Evolutionary conservation across 2,329 filamentous ascomycete species (phyloP).

Genomic region (Aspergillus sp.): DNA sequence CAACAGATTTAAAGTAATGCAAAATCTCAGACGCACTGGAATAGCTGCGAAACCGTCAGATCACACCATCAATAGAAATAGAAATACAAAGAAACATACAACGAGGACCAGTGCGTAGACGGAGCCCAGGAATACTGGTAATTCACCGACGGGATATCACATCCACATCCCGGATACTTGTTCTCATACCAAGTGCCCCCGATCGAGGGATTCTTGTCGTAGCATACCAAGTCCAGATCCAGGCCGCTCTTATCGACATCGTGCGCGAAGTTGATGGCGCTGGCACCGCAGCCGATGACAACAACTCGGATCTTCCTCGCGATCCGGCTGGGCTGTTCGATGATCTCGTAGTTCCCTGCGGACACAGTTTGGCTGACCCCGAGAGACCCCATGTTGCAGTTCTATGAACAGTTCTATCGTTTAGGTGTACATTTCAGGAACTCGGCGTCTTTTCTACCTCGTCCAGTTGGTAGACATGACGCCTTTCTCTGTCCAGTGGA

Average conservation of each 20-base stretch:
- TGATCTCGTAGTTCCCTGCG: conserved; percentile 4
- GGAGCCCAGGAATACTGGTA: neutral
- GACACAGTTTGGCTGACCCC: neutral
- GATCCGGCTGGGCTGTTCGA: conserved; percentile 13
- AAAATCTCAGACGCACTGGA: conserved; percentile 14
- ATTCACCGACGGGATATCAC: conserved; percentile 20
- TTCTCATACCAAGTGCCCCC: conserved; percentile 35
- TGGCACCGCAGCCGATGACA: conserved; percentile 18
- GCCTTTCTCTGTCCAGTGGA: no score
- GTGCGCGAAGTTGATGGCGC: conserved; percentile 18
- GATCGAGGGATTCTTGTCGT: conserved; percentile 30
- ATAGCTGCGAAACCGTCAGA: neutral
- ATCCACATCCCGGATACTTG: conserved; percentile 33
- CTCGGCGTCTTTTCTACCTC: no score
- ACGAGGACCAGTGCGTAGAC: conserved; percentile 3
- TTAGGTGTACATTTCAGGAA: no score
- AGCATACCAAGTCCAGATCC: conserved; percentile 20
- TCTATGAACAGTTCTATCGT: neutral
- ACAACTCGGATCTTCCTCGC: conserved; percentile 16
- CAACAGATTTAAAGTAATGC: conserved; percentile 27
- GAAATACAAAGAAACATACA: conserved; percentile 11
- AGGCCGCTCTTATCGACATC: conserved; percentile 22
- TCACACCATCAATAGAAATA: neutral
- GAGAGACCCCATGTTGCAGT: neutral
- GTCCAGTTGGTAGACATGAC: no score